A percentile compares a stretch with the other conserved stretches of the same genome.
phyloP scores from a whole-genome alignment of 495 filamentous ascomycete species.

The Neurospora sp. region DNA sequence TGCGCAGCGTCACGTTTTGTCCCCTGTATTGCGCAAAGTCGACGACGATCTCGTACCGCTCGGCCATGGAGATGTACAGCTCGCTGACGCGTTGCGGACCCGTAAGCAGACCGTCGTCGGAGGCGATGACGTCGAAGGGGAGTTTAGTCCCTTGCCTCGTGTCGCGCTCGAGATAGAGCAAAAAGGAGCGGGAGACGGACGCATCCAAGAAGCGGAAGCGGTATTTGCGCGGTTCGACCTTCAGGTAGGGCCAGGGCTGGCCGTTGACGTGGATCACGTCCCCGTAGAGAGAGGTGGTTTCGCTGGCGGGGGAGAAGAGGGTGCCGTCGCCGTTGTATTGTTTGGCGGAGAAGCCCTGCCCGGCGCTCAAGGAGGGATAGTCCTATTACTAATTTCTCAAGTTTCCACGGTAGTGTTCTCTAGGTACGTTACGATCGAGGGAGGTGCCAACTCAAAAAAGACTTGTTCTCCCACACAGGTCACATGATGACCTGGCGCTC shows the following conservation, averaged over 20 bases:
- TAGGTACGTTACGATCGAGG: too few species aligned
- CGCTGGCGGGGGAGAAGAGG: conserved; percentile 26
- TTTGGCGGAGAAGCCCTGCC: conserved; percentile 41
- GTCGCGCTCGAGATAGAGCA: conserved; percentile 30
- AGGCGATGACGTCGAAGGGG: conserved; percentile 39
- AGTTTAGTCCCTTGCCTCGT: conserved; percentile 15
- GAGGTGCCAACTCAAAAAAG: too few species aligned
- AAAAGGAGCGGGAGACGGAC: conserved; percentile 38
- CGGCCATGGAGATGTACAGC: conserved; percentile 41
- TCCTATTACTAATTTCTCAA: too few species aligned
- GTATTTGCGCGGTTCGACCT: conserved; percentile 49
- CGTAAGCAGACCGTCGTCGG: conserved; percentile 39
- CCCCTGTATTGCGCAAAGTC: conserved; percentile 40
- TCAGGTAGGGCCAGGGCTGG: conserved; percentile 44
- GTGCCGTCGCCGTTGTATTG: conserved; percentile 38
- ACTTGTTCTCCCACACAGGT: too few species aligned
- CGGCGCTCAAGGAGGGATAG: too few species aligned
- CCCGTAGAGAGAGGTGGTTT: conserved; percentile 38
- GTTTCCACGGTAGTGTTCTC: too few species aligned
- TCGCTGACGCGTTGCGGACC: conserved; percentile 20
- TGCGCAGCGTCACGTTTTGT: conserved; percentile 39
- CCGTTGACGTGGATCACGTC: conserved; percentile 49
- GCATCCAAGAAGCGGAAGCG: conserved; percentile 45
- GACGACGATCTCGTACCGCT: conserved; percentile 45
- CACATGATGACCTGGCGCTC: too few species aligned